These are phyloP conservation scores for Backusella mclennaniae DNA, from an alignment of 192 early-diverging fungal genomes.

Conservation along the genomic window DNA sequence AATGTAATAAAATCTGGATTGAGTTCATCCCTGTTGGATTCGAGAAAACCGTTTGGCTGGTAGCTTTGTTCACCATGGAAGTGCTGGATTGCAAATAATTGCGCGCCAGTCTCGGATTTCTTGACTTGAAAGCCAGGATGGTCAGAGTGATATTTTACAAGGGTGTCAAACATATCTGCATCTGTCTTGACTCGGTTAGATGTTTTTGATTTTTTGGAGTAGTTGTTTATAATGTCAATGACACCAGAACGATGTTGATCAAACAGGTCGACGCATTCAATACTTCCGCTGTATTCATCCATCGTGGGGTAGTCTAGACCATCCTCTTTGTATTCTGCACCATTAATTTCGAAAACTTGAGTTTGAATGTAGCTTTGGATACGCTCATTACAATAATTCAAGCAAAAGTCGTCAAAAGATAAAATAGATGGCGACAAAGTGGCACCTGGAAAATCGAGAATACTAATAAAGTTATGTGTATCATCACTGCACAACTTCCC, in stretches of 20 bases:
- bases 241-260: slow-evolving; percentile 66
- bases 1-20: slow-evolving; percentile 82
- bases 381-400: slow-evolving; percentile 76
- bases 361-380: slow-evolving; percentile 73
- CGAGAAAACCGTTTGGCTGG: slow-evolving; percentile 62
- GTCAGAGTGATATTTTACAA: slow-evolving; percentile 52
- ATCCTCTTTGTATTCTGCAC: slow-evolving; percentile 58
- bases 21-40: slow-evolving; percentile 74
- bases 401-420: slow-evolving; percentile 64
- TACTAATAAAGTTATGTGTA: slow-evolving; percentile 70
- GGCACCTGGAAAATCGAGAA: slow-evolving; percentile 87
- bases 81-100: slow-evolving; percentile 79
- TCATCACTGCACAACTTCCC: slow-evolving; percentile 72
- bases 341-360: slow-evolving; percentile 69
- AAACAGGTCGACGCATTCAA: slow-evolving; percentile 68
- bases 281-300: slow-evolving; percentile 49
- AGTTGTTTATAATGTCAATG: slow-evolving; percentile 58
- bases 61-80: slow-evolving; percentile 69
- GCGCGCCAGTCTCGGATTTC: slow-evolving; percentile 31
- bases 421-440: slow-evolving; percentile 15
- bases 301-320: slow-evolving; percentile 49
- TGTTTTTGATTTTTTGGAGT: slow-evolving; percentile 38
- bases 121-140: slow-evolving; percentile 40
- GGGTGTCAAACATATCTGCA: slow-evolving; percentile 52
- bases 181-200: slow-evolving; percentile 49